Base-by-base conservation (phyloP, 345 rosid genomes). In the Eucalyptus pauciflora region DNA sequence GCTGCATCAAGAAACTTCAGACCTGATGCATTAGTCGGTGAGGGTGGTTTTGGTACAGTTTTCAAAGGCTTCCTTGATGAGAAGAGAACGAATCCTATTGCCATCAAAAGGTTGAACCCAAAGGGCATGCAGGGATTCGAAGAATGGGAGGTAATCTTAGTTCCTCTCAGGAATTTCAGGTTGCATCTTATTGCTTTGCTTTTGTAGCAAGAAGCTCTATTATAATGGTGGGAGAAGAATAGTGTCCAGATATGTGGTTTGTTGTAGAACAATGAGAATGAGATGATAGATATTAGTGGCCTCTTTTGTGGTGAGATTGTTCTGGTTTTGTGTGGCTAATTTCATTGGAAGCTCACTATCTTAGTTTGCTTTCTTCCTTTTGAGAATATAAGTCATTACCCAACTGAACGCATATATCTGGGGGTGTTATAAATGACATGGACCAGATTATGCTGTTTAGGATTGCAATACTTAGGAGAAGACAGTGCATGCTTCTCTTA, bases 21-120 rank as follows among this genome's bases (percentile, higher is more conserved):
- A 49, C 7, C 85, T 13, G 88, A 86, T 89, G 27, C 85, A 17
- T 0, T 62, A 29, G 9, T 89, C 0, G 90, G 90, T 31, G 90
- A 89, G 45, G 90, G 90, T 33, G 90, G 88, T 27, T 89, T 89
- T 48, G 90, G 90, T 43, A 86, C 8, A 86, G 90, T 89, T 50
- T 89, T 49, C 64, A 89, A 89, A 86, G 90, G 90, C 60, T 86
- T 24, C 87, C 90, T 89, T 76, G 90, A 88, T 80, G 89, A 88
- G 86, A 79, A 71, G 54, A 60, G 2, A 22, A 85, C 4, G 5
- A 45, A 22, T 3, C 50, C 87, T 0, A 86, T 89, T 12, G 90
- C 88, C 67, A 50, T 89, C 60, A 89, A 89, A 60, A 89, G 69
- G 86, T 64, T 89, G 80, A 67, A 89, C 0, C 4, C 88, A 2